Conservation (phyloP, 257 asterid species). For the Capsicum rhomboideum region DNA sequence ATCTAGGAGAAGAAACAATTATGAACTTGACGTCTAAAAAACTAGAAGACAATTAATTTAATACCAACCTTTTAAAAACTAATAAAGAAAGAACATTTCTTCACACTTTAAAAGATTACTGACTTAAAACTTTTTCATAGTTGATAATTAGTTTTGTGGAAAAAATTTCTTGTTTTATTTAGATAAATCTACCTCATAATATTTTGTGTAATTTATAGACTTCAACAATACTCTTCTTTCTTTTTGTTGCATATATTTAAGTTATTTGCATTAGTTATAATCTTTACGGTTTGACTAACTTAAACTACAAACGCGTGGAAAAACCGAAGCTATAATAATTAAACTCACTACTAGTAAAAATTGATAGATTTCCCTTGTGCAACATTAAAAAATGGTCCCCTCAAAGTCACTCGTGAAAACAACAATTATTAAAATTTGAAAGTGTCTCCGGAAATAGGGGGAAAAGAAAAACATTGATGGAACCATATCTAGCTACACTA, state of each 20-base stretch:
- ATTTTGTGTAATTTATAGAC: not conserved
- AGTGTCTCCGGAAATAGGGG: slow-evolving; percentile 2
- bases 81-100: not conserved
- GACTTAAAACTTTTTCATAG: not conserved
- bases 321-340: not conserved
- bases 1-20: too few relatives aligned
- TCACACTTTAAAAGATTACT: not conserved
- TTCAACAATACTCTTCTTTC: not conserved
- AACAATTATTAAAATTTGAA: slow-evolving; percentile 20
- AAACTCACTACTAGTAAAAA: slow-evolving; percentile 6
- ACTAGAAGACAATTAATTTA: not conserved
- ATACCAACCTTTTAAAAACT: not conserved
- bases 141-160: not conserved
- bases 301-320: not conserved
- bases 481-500: not conserved
- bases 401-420: slow-evolving; percentile 24
- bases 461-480: not conserved
- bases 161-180: not conserved
- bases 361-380: slow-evolving; percentile 27
- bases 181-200: not conserved
- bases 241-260: not conserved
- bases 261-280: not conserved
- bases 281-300: not conserved
- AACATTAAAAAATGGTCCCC: slow-evolving; percentile 44
- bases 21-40: too few relatives aligned